Evolutionary conservation across 257 asterid species (phyloP), one percentile per base, ranked within the genome.

Genomic region (Eucommia ulmoides): DNA sequence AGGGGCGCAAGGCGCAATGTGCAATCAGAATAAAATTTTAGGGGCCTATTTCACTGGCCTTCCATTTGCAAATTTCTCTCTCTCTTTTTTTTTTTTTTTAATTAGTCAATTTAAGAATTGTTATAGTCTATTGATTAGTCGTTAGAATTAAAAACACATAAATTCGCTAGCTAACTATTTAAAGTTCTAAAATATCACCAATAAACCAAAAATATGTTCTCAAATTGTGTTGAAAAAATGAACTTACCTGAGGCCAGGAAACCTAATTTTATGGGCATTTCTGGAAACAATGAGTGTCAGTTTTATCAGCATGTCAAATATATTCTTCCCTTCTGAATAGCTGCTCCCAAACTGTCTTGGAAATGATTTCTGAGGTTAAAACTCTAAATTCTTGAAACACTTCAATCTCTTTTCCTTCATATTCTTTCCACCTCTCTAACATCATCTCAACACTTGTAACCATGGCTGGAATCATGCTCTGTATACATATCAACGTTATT

Each of bases 331-430:
- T 60, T 81, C 93, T 51, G 55, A 25, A 55, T 73, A 73, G 58
- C 78, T 78, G 60, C 87, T 75, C 58, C 93, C 93, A 38, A 81
- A 73, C 81, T 7, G 87, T 75, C 56, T 70, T 75, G n/a, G 93
- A 75, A 41, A 78, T 81, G 8, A 75, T 71, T 8, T 81, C 82
- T 14, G 80, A 64, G 24, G 77, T 73, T 45, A 81, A 68, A 46
- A 61, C 24, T 64, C 50, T 70, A 48, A 70, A 78, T 14, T 73
- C 74, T 21, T 46, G 48, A 22, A 61, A 60, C n/a, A 67, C 79
- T 2, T 78, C 80, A 9, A 73, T 58, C 46, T 81, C 82, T 49
- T 73, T 55, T 7, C 65, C 72, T 33, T 64, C 53, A 15, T 45
- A 20, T 11, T 9, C 0, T 45, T 49, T 73, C 84, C 82, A 78